These are phyloP conservation scores for Thymus mandschuricus DNA, from an alignment of 257 asterid genomes.

Conservation along the genomic window DNA sequence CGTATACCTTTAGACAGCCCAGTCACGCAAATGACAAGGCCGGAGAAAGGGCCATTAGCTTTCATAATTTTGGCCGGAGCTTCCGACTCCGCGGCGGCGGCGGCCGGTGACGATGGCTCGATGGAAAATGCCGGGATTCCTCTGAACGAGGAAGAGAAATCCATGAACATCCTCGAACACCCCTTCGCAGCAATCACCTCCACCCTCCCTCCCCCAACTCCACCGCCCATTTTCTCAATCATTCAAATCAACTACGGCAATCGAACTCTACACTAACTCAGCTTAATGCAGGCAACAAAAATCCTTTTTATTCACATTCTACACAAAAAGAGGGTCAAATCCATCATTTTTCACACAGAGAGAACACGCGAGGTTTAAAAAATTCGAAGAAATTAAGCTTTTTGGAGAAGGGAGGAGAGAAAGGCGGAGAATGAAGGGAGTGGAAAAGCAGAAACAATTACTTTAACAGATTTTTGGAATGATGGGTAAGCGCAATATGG, in stretches of 20 bases:
- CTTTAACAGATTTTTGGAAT: conserved; percentile 22
- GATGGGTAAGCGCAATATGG: conserved; percentile 36
- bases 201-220: conserved; percentile 57
- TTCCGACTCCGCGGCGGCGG: conserved; percentile 47
- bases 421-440: conserved; percentile 31
- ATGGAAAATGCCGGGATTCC: conserved; percentile 56
- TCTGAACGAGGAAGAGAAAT: conserved; percentile 74
- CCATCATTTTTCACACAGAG: conserved; percentile 17
- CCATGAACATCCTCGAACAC: conserved; percentile 75
- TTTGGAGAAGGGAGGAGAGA: conserved; percentile 19
- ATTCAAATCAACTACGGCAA: conserved; percentile 20
- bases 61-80: conserved; percentile 40
- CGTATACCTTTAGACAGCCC: conserved; percentile 83
- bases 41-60: conserved; percentile 66
- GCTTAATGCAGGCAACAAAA: conserved; percentile 13
- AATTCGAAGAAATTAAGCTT: conserved; percentile 24
- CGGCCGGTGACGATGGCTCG: conserved; percentile 62
- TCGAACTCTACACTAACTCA: background rate
- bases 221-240: conserved; percentile 46
- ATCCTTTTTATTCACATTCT: conserved; percentile 9
- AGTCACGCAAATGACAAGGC: conserved; percentile 90
- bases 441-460: conserved; percentile 37
- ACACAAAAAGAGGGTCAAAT: conserved; percentile 48
- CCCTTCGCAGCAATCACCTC: conserved; percentile 83
- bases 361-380: conserved; percentile 31